Conservation (phyloP, 164 flowering plant species). For the Buxus sempervirens region DNA sequence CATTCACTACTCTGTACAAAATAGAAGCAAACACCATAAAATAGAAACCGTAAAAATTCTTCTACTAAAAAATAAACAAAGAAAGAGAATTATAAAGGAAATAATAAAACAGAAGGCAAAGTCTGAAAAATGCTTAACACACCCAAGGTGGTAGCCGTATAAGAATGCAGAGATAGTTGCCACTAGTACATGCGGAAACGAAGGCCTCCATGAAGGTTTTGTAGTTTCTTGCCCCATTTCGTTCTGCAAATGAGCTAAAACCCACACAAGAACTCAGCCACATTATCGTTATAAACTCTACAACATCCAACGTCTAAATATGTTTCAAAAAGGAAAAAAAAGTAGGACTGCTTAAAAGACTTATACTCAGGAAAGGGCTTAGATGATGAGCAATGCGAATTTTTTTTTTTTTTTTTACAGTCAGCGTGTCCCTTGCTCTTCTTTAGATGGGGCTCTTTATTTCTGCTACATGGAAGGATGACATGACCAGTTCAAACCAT, state of each 20-base stretch:
- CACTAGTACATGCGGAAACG: constrained; percentile 69
- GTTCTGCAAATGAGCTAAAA: constrained; percentile 45
- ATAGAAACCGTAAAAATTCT: background rate
- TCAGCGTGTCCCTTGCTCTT: too few species aligned
- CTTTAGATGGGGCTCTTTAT: too few species aligned
- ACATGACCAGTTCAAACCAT: too few species aligned
- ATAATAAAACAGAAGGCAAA: background rate
- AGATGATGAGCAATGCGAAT: too few species aligned
- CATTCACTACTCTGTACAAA: constrained; percentile 79
- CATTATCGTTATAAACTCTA: background rate
- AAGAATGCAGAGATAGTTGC: constrained; percentile 73
- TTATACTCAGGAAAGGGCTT: too few species aligned
- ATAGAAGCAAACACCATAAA: constrained; percentile 2
- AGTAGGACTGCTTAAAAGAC: constrained; percentile 28
- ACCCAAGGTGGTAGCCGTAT: constrained; percentile 94
- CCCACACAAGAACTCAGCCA: constrained; percentile 13
- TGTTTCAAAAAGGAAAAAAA: background rate
- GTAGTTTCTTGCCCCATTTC: constrained; percentile 31
- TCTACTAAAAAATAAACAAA: background rate
- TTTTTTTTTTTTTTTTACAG: too few species aligned
- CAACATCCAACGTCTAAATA: background rate
- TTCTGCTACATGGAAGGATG: too few species aligned
- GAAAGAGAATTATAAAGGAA: background rate
- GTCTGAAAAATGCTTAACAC: constrained; percentile 18
- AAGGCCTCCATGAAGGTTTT: constrained; percentile 71